Conservation (phyloP, 768 basidiomycete genomes). For the Leucocoprinus leucothites region DNA sequence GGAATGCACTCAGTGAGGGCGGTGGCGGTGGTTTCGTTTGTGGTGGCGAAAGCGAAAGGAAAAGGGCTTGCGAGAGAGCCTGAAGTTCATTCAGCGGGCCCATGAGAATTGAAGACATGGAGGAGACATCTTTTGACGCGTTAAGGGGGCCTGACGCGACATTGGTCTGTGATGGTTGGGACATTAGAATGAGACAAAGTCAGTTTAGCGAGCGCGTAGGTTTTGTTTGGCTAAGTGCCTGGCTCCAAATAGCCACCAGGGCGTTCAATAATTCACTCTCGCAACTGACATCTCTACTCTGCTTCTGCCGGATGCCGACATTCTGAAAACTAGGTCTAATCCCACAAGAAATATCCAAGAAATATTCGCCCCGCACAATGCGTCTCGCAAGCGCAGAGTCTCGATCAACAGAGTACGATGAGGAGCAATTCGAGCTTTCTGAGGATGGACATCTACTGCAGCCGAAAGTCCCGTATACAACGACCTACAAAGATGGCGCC, state of each 20-base stretch:
- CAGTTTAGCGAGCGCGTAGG: neutral
- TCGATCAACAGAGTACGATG: neutral
- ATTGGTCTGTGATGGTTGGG: conserved; percentile 12
- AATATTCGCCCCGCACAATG: neutral
- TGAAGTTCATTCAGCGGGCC: conserved; percentile 62
- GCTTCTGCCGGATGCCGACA: neutral
- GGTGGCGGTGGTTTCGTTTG: conserved; percentile 62
- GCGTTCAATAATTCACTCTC: neutral
- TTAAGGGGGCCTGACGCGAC: conserved; percentile 9
- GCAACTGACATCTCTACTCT: too few species aligned
- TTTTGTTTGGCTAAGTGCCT: conserved; percentile 8
- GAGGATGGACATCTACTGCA: conserved; percentile 36
- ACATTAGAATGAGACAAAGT: neutral
- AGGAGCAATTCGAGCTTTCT: conserved; percentile 42
- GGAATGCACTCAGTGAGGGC: conserved; percentile 55
- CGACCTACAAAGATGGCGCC: conserved; percentile 54
- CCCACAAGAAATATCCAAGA: neutral
- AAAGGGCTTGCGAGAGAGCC: conserved; percentile 62
- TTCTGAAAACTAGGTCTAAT: neutral
- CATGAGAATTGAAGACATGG: conserved; percentile 64
- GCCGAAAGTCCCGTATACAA: conserved; percentile 24
- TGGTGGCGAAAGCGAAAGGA: conserved; percentile 68
- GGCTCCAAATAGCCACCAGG: conserved; percentile 4
- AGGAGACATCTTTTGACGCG: conserved; percentile 22
- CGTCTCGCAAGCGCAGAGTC: neutral